phyloP scores from a whole-genome alignment of 75 land plant species.

The Picea sitchensis region DNA sequence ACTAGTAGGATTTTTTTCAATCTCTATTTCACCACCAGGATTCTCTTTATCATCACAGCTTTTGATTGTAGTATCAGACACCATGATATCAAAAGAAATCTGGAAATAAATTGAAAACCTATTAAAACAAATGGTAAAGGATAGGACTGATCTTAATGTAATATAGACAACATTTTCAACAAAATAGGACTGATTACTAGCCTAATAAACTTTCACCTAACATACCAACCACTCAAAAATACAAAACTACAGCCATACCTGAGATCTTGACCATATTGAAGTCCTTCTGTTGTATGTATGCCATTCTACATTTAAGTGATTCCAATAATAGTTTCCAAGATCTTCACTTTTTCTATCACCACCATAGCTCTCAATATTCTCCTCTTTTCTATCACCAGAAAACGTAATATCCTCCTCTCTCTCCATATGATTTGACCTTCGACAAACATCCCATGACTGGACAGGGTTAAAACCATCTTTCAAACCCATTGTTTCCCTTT shows the following conservation, averaged over 20 bases:
- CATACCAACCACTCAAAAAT: no score
- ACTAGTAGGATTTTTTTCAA: slow-evolving; percentile 61
- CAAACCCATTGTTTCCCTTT: slow-evolving; percentile 26
- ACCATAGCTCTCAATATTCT: background rate
- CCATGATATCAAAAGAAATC: slow-evolving; percentile 74
- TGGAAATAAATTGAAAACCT: slow-evolving; percentile 17
- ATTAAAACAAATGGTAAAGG: background rate
- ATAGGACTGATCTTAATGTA: background rate
- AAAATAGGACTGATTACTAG: background rate
- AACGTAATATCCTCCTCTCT: slow-evolving; percentile 59
- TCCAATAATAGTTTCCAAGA: slow-evolving; percentile 38
- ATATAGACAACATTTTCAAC: background rate
- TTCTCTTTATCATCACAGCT: slow-evolving; percentile 8
- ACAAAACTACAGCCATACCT: slow-evolving; percentile 35
- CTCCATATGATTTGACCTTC: slow-evolving; percentile 58
- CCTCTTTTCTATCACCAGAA: slow-evolving; percentile 40
- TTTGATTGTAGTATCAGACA: slow-evolving; percentile 20
- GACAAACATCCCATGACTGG: slow-evolving; percentile 88
- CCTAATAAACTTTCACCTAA: background rate
- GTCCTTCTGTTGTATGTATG: slow-evolving; percentile 61
- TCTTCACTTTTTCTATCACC: slow-evolving; percentile 47
- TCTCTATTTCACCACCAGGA: slow-evolving; percentile 61
- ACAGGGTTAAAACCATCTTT: slow-evolving; percentile 61
- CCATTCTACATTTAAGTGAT: slow-evolving; percentile 84
- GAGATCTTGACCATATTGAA: slow-evolving; percentile 80